Base-by-base conservation (phyloP, 192 early-diverging fungal genomes). In the Podila minutissima region DNA sequence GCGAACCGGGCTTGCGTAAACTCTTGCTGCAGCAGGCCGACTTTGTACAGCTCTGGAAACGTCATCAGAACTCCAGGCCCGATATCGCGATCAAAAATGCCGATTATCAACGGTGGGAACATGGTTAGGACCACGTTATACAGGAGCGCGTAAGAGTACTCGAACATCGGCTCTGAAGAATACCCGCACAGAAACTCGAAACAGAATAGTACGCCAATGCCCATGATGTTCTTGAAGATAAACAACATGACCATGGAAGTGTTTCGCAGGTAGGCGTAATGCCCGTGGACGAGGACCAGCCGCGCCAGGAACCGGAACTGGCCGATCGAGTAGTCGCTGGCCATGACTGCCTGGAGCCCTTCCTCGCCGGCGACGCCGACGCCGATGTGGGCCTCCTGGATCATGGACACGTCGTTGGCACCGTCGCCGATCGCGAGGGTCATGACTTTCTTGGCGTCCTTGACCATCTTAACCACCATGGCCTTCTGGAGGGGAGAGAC, bases 331-430 rank as follows among this genome's bases (percentile, higher is more conserved):
- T 93, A 94, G 68, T 94, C 93, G 19, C 88, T 83, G 3, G 92
- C 89, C 91, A 93, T 91, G 0, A 89, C 91, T 10, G 93, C 93
- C 60, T 94, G 93, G 11, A 93, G 67, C 15, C 93, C 93, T 83
- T 94, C 93, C 82, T 93, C 88, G 19, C 93, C 93, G 5, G 90
- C 88, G 32, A 94, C 92, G 32, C 93, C 93, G 31, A 94, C 83
- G 50, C 93, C 93, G 48, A 95, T 86, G 71, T 94, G 87, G 1
- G 94, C 94, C 60, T 88, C 93, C 67, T 94, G 93, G 55, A 94
- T 94, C 93, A 94, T 94, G 58, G 88, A 88, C 20, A 94, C 93
- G 82, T 94, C 93, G 55, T 94, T 94, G 12, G 93, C 93, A n/a
- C 93, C 93, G 74, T 94, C 93, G 12, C 93, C 93, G 70, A 94